A percentile compares a stretch with the other conserved stretches of the same genome.
Conservation (phyloP, 2,329 filamentous ascomycete genomes). For the Thelonectria rubi region DNA sequence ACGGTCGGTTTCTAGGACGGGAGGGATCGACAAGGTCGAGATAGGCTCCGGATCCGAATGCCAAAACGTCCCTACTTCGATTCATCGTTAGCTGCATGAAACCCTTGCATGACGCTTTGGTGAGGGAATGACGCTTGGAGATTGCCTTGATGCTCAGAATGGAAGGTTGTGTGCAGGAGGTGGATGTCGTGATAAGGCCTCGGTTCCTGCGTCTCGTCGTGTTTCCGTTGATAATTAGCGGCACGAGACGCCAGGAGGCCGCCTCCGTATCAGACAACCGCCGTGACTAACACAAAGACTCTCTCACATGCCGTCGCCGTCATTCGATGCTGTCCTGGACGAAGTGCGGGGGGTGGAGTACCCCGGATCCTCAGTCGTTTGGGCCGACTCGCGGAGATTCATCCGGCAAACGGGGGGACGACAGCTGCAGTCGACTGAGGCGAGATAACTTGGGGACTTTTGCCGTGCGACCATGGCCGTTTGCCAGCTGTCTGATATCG, state of each 20-base stretch:
- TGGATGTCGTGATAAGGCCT: slow-evolving; percentile 16
- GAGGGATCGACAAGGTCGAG: slow-evolving; percentile 24
- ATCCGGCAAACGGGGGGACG: slow-evolving; percentile 6
- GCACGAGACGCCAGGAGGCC: background rate
- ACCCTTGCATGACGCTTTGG: slow-evolving; percentile 8
- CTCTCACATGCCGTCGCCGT: slow-evolving; percentile 3
- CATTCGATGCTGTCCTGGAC: slow-evolving; percentile 10
- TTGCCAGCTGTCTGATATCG: background rate
- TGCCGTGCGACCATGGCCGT: background rate
- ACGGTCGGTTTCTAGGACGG: slow-evolving; percentile 19
- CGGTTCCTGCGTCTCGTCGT: slow-evolving; percentile 22
- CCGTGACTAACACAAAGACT: slow-evolving; percentile 11
- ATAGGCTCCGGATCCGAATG: slow-evolving; percentile 22
- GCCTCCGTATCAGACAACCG: background rate
- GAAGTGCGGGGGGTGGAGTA: slow-evolving; percentile 23
- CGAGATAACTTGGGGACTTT: background rate
- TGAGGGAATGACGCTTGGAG: slow-evolving; percentile 16
- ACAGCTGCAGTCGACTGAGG: background rate
- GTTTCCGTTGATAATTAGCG: slow-evolving; percentile 7
- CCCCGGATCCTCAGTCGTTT: slow-evolving; percentile 19
- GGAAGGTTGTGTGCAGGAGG: slow-evolving; percentile 16
- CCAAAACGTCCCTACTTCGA: slow-evolving; percentile 14
- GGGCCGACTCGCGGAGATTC: slow-evolving; percentile 6
- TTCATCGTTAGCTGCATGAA: slow-evolving; percentile 23
- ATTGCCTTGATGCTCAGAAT: slow-evolving; percentile 10